Evolutionary conservation across 441 rosid genomes (phyloP), one percentile per base, ranked within the genome.

Genomic region (Populus hybrid): DNA sequence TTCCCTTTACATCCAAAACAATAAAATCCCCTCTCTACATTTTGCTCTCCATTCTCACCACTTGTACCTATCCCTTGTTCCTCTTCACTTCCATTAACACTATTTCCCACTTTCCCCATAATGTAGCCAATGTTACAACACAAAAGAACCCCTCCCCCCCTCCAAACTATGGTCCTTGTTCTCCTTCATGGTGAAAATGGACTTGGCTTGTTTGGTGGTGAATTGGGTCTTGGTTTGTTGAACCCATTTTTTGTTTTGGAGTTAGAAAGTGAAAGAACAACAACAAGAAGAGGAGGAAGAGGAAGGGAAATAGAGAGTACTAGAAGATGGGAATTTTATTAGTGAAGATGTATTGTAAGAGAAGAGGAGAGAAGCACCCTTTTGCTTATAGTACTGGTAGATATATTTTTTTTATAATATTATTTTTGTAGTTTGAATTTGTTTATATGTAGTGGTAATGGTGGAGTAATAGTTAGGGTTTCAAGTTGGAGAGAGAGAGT

Each of bases 71-170:
- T 81, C 23, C 20, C 67, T 71, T 79, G 88, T 64, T 87, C 92
- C 30, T 87, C 94, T 78, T 87, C 94, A 71, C 90, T 71, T 93
- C 97, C 97, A 92, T 90, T 50, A 50, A 50, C 59, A 50, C 59
- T 6, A 50, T 50, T 50, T 50, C 59, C 59, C 59, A 79, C 78
- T 86, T 92, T 92, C 71, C 96, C 96, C 96, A 92, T 90, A 71
- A 24, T 61, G 23, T 18, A 63, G 71, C 20, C 20, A 77, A 70
- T 16, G 16, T 12, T 18, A 46, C 26, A 77, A 16, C 57, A 42
- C 66, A 76, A 66, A 24, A 57, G 42, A 28, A 20, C 59, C 59
- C 59, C 59, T 24, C 34, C 30, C 20, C 30, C 14, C 72, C 26
- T 68, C 24, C 10, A 70, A 67, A 8, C 26, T 70, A 70, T 38